Evolutionary conservation across 805 yeast genomes (phyloP), one percentile per base, ranked within the genome.

Genomic region (Schwanniomyces occidentalis): DNA sequence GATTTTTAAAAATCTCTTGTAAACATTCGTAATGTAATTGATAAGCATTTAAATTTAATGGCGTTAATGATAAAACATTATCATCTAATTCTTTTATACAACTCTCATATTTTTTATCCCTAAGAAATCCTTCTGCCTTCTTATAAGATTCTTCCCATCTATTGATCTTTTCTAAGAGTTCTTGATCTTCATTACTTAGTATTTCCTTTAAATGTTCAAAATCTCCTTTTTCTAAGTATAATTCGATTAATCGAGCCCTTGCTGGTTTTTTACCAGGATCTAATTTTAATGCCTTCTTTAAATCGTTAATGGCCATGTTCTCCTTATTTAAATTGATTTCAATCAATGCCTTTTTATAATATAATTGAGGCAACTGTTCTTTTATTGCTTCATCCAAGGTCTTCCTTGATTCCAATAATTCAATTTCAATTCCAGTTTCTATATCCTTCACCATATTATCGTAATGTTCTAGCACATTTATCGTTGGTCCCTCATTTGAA

Each of bases 311-410:
- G 0, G 90, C 82, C 24, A 64, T 63, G 20, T 54, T 43, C 19
- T 77, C 83, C 38, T 74, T 75, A 21, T 77, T 77, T 42, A 80
- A 49, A 9, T 79, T 70, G 35, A 80, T 56, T 35, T 81, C 82
- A 3, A 82, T 73, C 27, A 82, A 52, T 0, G 87, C 89, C 36
- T 73, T 71, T 50, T 78, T 81, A 51, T 75, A 80, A 41, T 72
- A 69, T 1, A 80, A 55, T 42, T 72, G 75, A 0, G 78, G 58
- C 12, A 73, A 40, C 4, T 48, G 41, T 6, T 51, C 41, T 29
- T 23, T 38, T 8, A 33, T 26, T 15, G 24, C 33, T 14, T 24
- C 37, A 23, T 32, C 20, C 14, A 36, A 21, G 6, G 14, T 42
- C 32, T 20, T 18, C 8, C 18, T n/a, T 10, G 5, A n/a, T 16